Base-by-base conservation (phyloP, 1,284 basidiomycete genomes). In the Tilletia walkeri region DNA sequence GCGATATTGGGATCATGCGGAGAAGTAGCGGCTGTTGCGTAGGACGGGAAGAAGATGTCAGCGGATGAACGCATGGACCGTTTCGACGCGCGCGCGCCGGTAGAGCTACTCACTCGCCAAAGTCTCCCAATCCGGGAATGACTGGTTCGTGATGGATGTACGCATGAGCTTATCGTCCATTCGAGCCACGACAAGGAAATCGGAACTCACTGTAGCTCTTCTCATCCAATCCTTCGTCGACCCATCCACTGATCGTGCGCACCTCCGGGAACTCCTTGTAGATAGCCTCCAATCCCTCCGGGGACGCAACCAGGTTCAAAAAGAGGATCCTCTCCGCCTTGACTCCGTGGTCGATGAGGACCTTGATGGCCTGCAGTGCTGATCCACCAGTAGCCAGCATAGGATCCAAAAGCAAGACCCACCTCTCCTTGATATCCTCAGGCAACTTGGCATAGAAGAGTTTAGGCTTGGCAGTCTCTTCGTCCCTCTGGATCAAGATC, bases 361-460 rank as follows among this genome's bases (percentile, higher is more conserved):
- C 92, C 84, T 98, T 93, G 67, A 98, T 92, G 0, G 95, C 95
- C 84, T 98, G 97, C 85, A 96, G 94, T 2, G 95, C 96, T 18
- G 94, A 97, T 56, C 96, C 95, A 45, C 95, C 95, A 0, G 95
- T 99, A 0, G 95, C 81, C 53, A 99, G 89, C 95, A 99, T 99
- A 0, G 95, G 95, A 84, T 99, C 95, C 16, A 99, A 89, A 16
- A 99, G 88, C 47, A 99, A 89, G 65, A 95, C 93, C 84, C 95
- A 99, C 68, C 95, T 90, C 50, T 89, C 87, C 0, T 91, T 89
- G 72, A 99, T 97, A 83, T 99, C 95, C 80, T 91, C 91, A 2
- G 95, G 95, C 67, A 98, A 89, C 89, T 97, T 88, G 69, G 87
- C 86, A 78, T 87, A 87, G 85, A 87, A 83, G 16, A 83, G 76